Conservation (phyloP, 2,329 filamentous ascomycete genomes). For the Arthrobotrys entomopaga region DNA sequence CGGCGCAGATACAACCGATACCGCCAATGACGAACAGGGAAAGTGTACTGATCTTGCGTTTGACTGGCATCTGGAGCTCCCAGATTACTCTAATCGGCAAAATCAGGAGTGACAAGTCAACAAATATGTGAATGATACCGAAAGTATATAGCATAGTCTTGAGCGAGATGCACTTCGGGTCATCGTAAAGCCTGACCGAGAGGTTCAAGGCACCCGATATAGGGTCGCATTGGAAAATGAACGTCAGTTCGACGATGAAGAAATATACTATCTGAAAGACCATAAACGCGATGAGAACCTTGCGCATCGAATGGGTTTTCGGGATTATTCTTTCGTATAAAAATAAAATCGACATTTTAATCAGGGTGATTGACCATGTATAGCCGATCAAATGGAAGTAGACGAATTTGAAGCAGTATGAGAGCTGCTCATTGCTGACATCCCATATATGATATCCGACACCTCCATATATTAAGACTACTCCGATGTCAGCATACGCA, state of each 20-base stretch:
- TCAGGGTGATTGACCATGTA: slow-evolving; percentile 48
- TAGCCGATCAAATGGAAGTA: slow-evolving; percentile 54
- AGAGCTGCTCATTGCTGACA: slow-evolving; percentile 39
- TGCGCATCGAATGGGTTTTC: slow-evolving; percentile 48
- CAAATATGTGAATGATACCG: slow-evolving; percentile 52
- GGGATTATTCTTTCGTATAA: slow-evolving; percentile 52
- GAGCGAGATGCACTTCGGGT: slow-evolving; percentile 42
- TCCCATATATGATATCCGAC: slow-evolving; percentile 54
- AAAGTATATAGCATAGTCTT: slow-evolving; percentile 52
- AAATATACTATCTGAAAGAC: slow-evolving; percentile 51
- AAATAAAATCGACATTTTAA: slow-evolving; percentile 54
- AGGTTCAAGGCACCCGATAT: slow-evolving; percentile 32
- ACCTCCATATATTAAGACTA: slow-evolving; percentile 51
- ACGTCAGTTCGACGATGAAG: slow-evolving; percentile 37
- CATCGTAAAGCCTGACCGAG: slow-evolving; percentile 18
- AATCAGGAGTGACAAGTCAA: slow-evolving; percentile 41
- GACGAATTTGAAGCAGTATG: slow-evolving; percentile 50
- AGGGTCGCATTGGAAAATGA: slow-evolving; percentile 52
- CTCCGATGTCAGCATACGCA: no score
- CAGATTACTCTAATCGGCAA: slow-evolving; percentile 51
- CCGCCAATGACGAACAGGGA: slow-evolving; percentile 49
- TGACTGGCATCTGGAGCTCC: slow-evolving; percentile 53
- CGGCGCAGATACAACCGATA: slow-evolving; percentile 45
- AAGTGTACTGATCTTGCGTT: slow-evolving; percentile 47
- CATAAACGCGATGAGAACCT: slow-evolving; percentile 49